Evolutionary conservation across 2,329 filamentous ascomycete species (phyloP), one percentile per base, ranked within the genome.

Genomic region (Arthroderma sp.): DNA sequence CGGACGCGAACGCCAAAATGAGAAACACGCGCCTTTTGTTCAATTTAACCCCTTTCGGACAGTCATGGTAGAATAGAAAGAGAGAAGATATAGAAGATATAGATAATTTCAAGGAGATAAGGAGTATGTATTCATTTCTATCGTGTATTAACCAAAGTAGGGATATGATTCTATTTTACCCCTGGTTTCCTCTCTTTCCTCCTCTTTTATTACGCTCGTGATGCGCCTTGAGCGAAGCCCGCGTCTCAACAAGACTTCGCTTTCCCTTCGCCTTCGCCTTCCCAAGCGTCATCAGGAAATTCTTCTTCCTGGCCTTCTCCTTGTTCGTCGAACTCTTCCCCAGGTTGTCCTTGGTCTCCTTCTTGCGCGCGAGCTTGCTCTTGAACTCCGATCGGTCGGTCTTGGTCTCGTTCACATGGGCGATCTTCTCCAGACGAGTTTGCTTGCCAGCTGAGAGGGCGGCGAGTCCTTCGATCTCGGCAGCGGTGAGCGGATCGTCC

Each of bases 301-400:
- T 98, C 87, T 98, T 98, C 80, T 88, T 89, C 64, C 91, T 79
- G 43, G 87, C 83, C 82, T 98, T 98, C 78, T 98, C 93, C 76
- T 87, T 88, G 75, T 98, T 98, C 63, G 91, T 97, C 38, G 89
- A 91, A 70, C 88, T 95, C 83, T 97, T 97, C 67, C 93, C 93
- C 74, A 90, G 82, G 1, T 83, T 80, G 66, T 85, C 83, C 81
- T 95, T 95, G 79, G 91, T 88, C 70, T 88, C 83, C 78, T 89
- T 88, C 66, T 87, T 80, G 68, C 88, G 84, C 15, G 90, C 90
- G 62, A 88, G 84, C 56, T 88, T 93, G 61, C 83, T 87, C 76
- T 91, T 90, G 76, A 95, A 90, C 70, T 93, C 84, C 54, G 82
- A 78, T 31, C 86, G 82, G 47, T 84, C 82, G 0, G 85, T 85